Evolutionary conservation across 805 yeast genomes (phyloP), one percentile per base, ranked within the genome.

Genomic region (Cyberlindnera japonica): DNA sequence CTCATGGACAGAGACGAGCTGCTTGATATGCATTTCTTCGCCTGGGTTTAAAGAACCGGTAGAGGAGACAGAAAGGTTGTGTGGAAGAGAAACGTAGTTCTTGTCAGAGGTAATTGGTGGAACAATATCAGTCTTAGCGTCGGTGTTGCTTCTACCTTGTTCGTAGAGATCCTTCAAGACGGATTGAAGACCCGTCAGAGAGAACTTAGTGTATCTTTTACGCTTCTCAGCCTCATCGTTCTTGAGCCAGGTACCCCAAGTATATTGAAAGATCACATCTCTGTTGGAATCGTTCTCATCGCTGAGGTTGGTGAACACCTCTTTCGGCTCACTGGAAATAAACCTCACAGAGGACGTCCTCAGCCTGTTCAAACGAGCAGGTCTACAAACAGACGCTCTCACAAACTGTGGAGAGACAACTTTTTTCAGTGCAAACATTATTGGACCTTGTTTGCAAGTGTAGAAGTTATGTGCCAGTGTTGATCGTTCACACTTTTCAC

Each of bases 181-280:
- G 19, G 66, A 66, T 40, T 77, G 74, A 37, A 86, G 66, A 4
- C 96, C 98, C 56, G 79, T 81, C 37, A 93, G 71, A 3, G 93
- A 82, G 62, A 91, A 91, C 48, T 71, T 73, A 16, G 97, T 91
- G 41, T 74, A 75, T 63, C 99, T 79, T 51, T 77, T 78, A 13
- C 72, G 77, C 55, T 86, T 83, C 59, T 93, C 90, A 23, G 62
- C 63, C 41, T 71, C 73, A 59, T 93, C 96, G 57, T 91, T 77
- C 48, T 72, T 77, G 54, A 90, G 67, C 98, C 98, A 91, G 6
- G 95, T 75, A 35, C 99, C 99, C 95, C 98, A 91, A 3, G 93
- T 71, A 59, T 89, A 91, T 53, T 83, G 78, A 69, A 87, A 91
- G 56, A 93, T 86, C 31, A 77, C 70, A 41, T 74, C 75, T 62